These are phyloP conservation scores for Actinomortierella wolfii DNA, from an alignment of 371 early-diverging fungal genomes.

Conservation along the genomic window DNA sequence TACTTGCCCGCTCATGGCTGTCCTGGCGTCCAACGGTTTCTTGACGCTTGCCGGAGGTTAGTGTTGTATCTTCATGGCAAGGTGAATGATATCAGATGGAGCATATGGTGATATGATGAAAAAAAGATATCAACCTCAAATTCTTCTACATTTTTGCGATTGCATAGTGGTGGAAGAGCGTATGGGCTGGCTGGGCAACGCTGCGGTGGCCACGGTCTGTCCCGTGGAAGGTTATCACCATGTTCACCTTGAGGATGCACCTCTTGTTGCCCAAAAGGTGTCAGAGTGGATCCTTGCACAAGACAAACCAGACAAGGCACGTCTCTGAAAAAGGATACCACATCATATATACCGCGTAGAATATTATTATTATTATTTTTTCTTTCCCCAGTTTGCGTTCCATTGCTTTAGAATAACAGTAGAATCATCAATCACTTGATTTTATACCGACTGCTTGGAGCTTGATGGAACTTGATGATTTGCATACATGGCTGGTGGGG, in stretches of 20 bases:
- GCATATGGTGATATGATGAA: not conserved
- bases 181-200: constrained; percentile 11
- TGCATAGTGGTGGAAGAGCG: constrained; percentile 7
- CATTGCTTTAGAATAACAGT: too few species aligned
- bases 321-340: too few species aligned
- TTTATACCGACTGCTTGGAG: too few species aligned
- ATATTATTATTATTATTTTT: too few species aligned
- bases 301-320: constrained; percentile 2
- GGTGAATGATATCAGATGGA: not conserved
- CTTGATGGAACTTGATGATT: not conserved
- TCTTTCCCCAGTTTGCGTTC: too few species aligned
- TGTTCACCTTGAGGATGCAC: constrained; percentile 35
- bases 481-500: not conserved
- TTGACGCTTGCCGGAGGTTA: constrained; percentile 9
- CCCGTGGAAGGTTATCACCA: constrained; percentile 19
- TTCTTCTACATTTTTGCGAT: not conserved
- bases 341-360: too few species aligned
- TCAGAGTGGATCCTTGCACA: constrained; percentile 19
- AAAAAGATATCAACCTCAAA: not conserved
- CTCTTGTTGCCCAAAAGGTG: constrained; percentile 12
- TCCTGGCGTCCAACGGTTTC: constrained; percentile 17
- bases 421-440: too few species aligned
- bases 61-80: not conserved
- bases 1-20: constrained; percentile 21
- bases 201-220: constrained; percentile 6